Conservation (phyloP, 2,329 filamentous ascomycete genomes). For the Volutella citrinella region DNA sequence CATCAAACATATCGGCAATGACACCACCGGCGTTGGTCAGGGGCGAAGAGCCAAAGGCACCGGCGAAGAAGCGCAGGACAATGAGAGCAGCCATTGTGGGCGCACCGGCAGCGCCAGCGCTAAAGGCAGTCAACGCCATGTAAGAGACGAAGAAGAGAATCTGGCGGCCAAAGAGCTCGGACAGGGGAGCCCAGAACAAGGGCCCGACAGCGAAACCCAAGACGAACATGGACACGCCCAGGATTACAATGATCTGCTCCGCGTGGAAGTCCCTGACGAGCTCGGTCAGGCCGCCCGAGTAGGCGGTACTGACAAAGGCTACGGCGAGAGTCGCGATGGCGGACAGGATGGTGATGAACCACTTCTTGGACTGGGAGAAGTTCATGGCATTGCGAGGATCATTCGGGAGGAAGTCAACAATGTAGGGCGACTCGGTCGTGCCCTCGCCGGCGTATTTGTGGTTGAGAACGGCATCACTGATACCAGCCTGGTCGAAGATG, state of each 20-base stretch:
- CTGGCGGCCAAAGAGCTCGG: conserved; percentile 61
- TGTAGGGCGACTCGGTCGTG: conserved; percentile 64
- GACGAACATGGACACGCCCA: conserved; percentile 64
- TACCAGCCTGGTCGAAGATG: conserved; percentile 54
- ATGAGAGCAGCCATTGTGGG: conserved; percentile 58
- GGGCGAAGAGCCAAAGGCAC: conserved; percentile 59
- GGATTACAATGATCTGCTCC: conserved; percentile 49
- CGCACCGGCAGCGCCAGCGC: conserved; percentile 54
- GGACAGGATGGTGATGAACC: conserved; percentile 60
- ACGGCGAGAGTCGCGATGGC: conserved; percentile 67
- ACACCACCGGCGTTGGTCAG: conserved; percentile 62
- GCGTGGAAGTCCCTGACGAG: conserved; percentile 55
- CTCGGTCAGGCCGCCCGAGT: conserved; percentile 53
- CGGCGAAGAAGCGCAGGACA: conserved; percentile 67
- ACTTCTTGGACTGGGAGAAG: conserved; percentile 58
- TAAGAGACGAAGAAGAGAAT: conserved; percentile 59
- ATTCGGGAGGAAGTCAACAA: conserved; percentile 64
- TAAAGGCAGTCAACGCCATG: conserved; percentile 57
- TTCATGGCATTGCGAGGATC: conserved; percentile 67
- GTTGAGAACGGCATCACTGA: conserved; percentile 55
- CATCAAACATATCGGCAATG: conserved; percentile 61
- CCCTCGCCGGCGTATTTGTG: conserved; percentile 58
- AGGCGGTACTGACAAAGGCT: conserved; percentile 67
- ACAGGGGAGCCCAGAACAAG: conserved; percentile 63
- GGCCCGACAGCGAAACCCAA: conserved; percentile 61